Base-by-base conservation (phyloP, 2,329 filamentous ascomycete genomes). In the Endothia cerciana region DNA sequence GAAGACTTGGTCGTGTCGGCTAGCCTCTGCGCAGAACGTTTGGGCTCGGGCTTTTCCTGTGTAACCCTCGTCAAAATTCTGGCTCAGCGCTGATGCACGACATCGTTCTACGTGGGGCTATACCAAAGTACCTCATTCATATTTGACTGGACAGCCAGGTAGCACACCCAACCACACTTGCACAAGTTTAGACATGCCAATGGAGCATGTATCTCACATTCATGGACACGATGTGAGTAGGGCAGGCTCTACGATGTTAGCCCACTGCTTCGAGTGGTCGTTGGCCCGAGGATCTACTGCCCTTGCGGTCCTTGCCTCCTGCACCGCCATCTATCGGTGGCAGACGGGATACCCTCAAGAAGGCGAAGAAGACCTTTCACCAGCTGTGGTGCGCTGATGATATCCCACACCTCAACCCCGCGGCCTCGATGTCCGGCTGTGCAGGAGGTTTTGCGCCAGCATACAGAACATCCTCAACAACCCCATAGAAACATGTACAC, bases 81-180 rank as follows among this genome's bases (percentile, higher is more conserved):
- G 41, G 40, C 55, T n/a, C 38, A 55, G n/a, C 25, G 43, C 19
- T 57, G 25, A 36, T 65, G 63, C 58, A 65, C 58, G 58, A 65
- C 63, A 61, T 64, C 40, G 10, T 28, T 22, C 25, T 40, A 13
- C 38, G 25, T 59, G 38, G 57, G 56, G 17, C 57, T 59, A 25
- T 7, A 43, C 57, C 38, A 28, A 45, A 45, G 57, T 45, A 41
- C n/a, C 40, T 59, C 25, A 17, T n/a, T n/a, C 28, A 55, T 51
- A 13, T 28, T 17, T 11, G 41, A 22, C 25, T 58, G 36, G 36
- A 58, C 36, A 11, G 15, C 33, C 19, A 40, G 55, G 33, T 51
- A 8, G 38, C 28, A 28, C 40, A 10, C 36, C n/a, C 38, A 30
- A 22, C 57, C 22, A n/a, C 38, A 7, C 40, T 45, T 59, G 57